Evolutionary conservation across 2,329 filamentous ascomycete species (phyloP), one percentile per base, ranked within the genome.

Genomic region (Penicillium hordei): DNA sequence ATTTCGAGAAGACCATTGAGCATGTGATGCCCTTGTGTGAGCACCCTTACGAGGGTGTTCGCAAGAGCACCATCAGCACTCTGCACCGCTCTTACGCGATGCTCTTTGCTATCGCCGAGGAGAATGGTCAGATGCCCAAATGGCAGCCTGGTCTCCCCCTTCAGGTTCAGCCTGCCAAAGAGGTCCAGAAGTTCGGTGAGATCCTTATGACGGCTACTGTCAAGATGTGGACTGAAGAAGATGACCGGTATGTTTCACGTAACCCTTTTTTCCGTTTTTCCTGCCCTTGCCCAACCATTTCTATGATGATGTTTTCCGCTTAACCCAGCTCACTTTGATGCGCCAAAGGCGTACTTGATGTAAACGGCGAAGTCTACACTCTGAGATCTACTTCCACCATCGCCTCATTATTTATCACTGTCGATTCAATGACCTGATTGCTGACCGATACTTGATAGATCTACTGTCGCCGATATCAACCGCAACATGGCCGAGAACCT

Each of bases 281-380:
- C 57, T n/a, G n/a, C 60, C 55, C 58, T 63, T 59, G 9, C 27
- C 23, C 36, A 13, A 17, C 19, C 27, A 43, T 71, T 74, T 72
- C 78, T 70, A 88, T 91, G 92, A 97, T 97, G 92, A 96, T 79
- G 82, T 85, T 57, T 81, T 78, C 87, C 90, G 91, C 93, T 72
- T 93, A 93, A 93, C 93, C 92, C 93, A 97, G 93, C 93, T 97
- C 93, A 97, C 93, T 96, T 91, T 90, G 89, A 97, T 88, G 88
- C 90, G 84, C 80, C 80, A 84, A 80, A 83, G 79, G 74, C 86
- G 89, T 86, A 86, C 80, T 87, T 96, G 91, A 89, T 91, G 91
- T 88, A 88, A 94, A 95, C 79, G 63, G 81, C 91, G 89, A 83
- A 85, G 82, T 76, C 68, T 72, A 60, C 76, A 76, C 1, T 73